Evolutionary conservation across 805 yeast species (phyloP), one percentile per base, ranked within the genome.

Genomic region (Lipomyces sp.): DNA sequence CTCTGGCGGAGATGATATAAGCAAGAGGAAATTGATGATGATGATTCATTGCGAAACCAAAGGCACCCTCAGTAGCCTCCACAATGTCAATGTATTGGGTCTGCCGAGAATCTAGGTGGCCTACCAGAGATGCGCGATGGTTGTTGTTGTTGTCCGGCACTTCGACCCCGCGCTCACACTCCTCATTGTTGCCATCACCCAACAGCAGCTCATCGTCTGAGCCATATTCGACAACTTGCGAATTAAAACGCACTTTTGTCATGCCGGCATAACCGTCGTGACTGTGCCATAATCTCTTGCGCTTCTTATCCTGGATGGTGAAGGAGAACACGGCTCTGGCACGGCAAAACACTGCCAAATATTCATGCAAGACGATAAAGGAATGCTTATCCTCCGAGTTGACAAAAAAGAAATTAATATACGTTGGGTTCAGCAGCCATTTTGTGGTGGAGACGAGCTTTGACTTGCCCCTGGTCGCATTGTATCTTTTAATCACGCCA

Each of bases 351-450:
- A 60, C 48, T 15, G 59, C 59, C 29, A 60, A 29, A 54, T 37
- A 60, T 24, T 60, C 64, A n/a, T 60, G 64, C 48, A 60, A 35
- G 37, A 29, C 24, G 24, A 32, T 24, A 51, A 51, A 51, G n/a
- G 54, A 51, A 4, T 48, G 42, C 15, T 35, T 45, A 15, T 42
- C 53, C 42, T 34, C 53, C 30, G 64, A 60, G 42, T 53, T 15
- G n/a, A 51, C 53, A 24, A 42, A 53, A 39, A 60, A 60, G 29
- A 60, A 24, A 35, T 53, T 53, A n/a, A 53, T 57, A 13, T 42
- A n/a, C 10, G 13, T 32, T 24, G 54, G 13, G 45, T 34, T 34
- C 5, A 60, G 6, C 30, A 60, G 24, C 64, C 64, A 60, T 7
- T 51, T 50, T 5, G 54, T 42, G 24, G 24, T 42, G 8, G 42